Evolutionary conservation across 2,329 filamentous ascomycete genomes (phyloP), one percentile per base, ranked within the genome.

Genomic region (Tolypocladium ovalisporum): DNA sequence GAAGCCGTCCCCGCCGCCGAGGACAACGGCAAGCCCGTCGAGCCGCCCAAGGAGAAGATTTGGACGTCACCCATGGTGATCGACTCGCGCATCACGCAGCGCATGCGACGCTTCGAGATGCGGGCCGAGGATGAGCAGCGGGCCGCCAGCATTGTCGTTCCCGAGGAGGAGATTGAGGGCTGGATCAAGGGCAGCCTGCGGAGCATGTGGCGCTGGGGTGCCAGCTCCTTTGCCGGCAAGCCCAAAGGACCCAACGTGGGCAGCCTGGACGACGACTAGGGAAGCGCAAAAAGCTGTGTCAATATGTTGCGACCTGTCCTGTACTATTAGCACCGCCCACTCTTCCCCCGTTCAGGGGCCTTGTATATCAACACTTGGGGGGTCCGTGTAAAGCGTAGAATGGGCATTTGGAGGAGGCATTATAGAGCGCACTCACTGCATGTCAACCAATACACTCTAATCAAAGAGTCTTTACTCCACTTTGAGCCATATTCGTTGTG

Each of bases 61-160:
- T 96, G 90, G 89, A 71, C 87, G 10, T 83, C 86, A 56, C 81
- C 85, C 13, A 76, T 97, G 55, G 84, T 88, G 2, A 69, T 96
- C 12, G 92, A 99, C 68, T 74, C 83, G 15, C 81, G 92, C 40
- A 85, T 97, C 60, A 82, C 82, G 6, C 79, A 79, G 65, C 84
- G 90, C 56, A 97, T 97, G 93, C 81, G 88, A 57, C 83, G 82
- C 56, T 95, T 94, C 66, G 81, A 87, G 67, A 73, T 96, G 29
- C 75, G 72, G 15, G 74, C 81, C 0, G 87, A 88, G 58, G 86
- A 91, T 39, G 88, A 92, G 70, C 81, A 80, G 39, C 80, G 84
- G 57, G 86, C 86, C 1, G 76, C 78, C 52, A 73, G 75, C 57
- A 83, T 91, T 56, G 77, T 78, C 34, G 79, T 87, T 17, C 81